Evolutionary conservation across 495 filamentous ascomycete species (phyloP), one percentile per base, ranked within the genome.

Genomic region (Echria macrotheca): DNA sequence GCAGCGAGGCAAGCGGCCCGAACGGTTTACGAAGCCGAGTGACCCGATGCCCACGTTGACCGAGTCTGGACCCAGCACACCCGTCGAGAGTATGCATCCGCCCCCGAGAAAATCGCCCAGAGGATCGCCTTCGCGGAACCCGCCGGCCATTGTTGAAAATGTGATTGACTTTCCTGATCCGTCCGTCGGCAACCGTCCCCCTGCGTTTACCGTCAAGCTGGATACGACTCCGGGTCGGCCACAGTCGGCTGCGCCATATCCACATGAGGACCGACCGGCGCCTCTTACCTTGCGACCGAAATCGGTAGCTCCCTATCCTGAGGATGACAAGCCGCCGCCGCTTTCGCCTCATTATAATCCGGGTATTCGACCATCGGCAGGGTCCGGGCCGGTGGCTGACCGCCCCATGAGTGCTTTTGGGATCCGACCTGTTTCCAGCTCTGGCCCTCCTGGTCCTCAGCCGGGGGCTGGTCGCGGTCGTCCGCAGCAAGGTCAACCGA

Each of bases 101-200:
- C 31, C 50, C 12, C 39, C 62, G 11, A 23, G 54, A 49, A 55
- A 54, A 55, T 39, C 61, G 45, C 48, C 62, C 38, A 17, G 38
- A 23, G 7, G 48, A 37, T 36, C 51, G 10, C 47, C 49, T 23
- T 24, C 52, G 40, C 42, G 43, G 44, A 44, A 68, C 23, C 37
- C 40, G 33, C 56, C 68, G 26, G 64, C 66, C 32, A 29, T 43
- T 19, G 37, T 53, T 6, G 68, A 69, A 43, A 63, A 59, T 45
- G 61, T 50, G 18, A 57, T 81, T 18, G 79, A 88, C 51, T 90
- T 90, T 78, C 86, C 88, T 12, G 84, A 89, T 59, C 84, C 84
- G 6, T 63, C 70, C 44, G 55, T 51, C 31, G 45, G 50, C 55
- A 55, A 68, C 74, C 69, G 69, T 22, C 68, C 72, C 3, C 70